Evolutionary conservation across 306 rosid species (phyloP).

Genomic region (Cyclanthera cordifolia): DNA sequence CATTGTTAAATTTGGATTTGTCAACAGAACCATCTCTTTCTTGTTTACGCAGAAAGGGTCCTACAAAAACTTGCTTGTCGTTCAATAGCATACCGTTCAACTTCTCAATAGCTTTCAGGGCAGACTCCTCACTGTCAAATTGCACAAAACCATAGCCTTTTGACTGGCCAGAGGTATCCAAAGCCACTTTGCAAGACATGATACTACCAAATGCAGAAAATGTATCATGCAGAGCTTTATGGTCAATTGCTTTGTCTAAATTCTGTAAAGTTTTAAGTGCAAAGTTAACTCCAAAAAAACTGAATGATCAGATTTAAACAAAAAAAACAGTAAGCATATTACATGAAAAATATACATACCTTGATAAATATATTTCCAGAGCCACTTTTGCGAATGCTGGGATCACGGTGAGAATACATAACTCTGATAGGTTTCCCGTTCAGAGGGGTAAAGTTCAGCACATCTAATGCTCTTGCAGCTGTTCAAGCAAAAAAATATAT

Average conservation of each 20-base stretch:
- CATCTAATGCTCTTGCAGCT: slow-evolving; percentile 27
- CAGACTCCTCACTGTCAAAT: slow-evolving; percentile 27
- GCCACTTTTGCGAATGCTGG: slow-evolving; percentile 26
- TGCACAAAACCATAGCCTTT: slow-evolving; percentile 35
- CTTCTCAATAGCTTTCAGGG: slow-evolving; percentile 20
- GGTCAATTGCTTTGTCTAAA: slow-evolving; percentile 28
- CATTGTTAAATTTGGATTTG: slow-evolving; percentile 27
- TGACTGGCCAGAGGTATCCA: slow-evolving; percentile 27
- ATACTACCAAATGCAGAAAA: slow-evolving; percentile 30
- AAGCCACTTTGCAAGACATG: slow-evolving; percentile 27
- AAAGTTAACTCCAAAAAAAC: background rate
- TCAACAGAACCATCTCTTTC: slow-evolving; percentile 21
- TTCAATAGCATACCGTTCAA: slow-evolving; percentile 27
- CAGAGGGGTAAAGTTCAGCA: slow-evolving; percentile 23
- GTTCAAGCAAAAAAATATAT: background rate
- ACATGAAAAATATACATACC: slow-evolving; percentile 13
- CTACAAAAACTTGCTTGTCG: slow-evolving; percentile 31
- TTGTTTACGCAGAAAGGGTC: slow-evolving; percentile 29
- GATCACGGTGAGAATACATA: slow-evolving; percentile 34
- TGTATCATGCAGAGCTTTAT: slow-evolving; percentile 32
- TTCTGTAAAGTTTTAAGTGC: slow-evolving; percentile 12
- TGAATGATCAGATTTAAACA: background rate
- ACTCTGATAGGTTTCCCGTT: slow-evolving; percentile 27
- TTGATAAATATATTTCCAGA: slow-evolving; percentile 29
- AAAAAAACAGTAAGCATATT: background rate